Percentiles rank a stretch among this genome's conserved stretches.
Evolutionary conservation across 2,329 filamentous ascomycete genomes (phyloP).

Genomic region (Neofusicoccum kwambonambiense): DNA sequence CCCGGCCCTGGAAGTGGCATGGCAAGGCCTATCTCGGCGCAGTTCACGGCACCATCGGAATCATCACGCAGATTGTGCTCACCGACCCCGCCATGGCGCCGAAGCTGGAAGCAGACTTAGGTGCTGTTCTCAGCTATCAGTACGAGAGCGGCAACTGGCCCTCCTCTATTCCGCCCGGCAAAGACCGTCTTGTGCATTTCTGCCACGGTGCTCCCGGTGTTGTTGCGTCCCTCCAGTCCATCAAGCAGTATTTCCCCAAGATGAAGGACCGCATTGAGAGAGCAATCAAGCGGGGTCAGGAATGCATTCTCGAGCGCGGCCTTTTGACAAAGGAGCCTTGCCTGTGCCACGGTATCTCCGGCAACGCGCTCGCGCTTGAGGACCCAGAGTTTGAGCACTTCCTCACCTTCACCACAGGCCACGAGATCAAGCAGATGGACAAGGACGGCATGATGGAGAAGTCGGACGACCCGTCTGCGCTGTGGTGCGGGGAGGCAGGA

Average conservation of each 20-base stretch:
- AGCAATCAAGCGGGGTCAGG: conserved; percentile 52
- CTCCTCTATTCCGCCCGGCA: conserved; percentile 51
- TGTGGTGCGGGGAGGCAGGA: conserved; percentile 52
- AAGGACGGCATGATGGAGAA: conserved; percentile 53
- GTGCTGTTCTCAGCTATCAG: conserved; percentile 59
- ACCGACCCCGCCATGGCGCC: conserved; percentile 56
- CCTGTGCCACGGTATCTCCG: conserved; percentile 64
- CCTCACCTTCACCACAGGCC: conserved; percentile 56
- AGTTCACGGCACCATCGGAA: conserved; percentile 67
- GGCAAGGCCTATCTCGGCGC: conserved; percentile 64
- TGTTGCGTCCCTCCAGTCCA: conserved; percentile 56
- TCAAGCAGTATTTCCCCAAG: conserved; percentile 57
- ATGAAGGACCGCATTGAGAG: conserved; percentile 54
- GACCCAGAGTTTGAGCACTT: conserved; percentile 56
- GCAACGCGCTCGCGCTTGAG: conserved; percentile 60
- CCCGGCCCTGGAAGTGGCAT: conserved; percentile 63
- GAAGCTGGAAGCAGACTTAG: conserved; percentile 54
- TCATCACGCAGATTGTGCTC: conserved; percentile 66
- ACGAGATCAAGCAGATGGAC: conserved; percentile 55
- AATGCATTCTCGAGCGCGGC: conserved; percentile 57
- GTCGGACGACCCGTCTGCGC: conserved; percentile 49
- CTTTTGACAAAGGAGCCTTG: conserved; percentile 64
- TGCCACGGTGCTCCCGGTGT: conserved; percentile 68
- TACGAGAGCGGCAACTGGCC: conserved; percentile 64
- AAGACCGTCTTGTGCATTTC: conserved; percentile 59